A percentile compares a stretch with the other conserved stretches of the same genome.
These are phyloP conservation scores for Lactifluus hygrophoroides DNA, from an alignment of 768 basidiomycete genomes.

Conservation along the genomic window DNA sequence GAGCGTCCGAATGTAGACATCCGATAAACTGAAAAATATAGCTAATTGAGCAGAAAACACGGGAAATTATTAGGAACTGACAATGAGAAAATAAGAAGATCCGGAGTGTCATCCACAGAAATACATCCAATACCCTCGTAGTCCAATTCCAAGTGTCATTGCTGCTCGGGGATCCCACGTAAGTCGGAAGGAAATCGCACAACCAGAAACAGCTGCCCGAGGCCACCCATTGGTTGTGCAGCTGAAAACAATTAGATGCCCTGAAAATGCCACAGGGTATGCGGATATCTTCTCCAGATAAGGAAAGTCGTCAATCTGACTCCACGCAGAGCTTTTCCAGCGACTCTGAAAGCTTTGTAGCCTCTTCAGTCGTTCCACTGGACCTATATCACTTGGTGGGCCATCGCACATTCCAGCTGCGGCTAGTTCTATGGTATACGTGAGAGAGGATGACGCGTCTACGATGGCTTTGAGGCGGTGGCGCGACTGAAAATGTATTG, in stretches of 20 bases:
- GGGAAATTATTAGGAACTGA: background rate
- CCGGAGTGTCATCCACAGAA: constrained; percentile 1
- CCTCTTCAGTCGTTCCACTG: background rate
- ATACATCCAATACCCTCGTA: background rate
- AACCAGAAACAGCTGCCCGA: background rate
- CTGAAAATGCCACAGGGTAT: background rate
- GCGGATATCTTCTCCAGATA: background rate
- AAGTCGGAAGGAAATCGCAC: constrained; percentile 4
- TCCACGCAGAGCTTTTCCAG: constrained; percentile 1
- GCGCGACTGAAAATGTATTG: background rate
- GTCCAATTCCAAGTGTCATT: background rate
- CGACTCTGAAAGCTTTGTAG: background rate
- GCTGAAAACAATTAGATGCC: constrained; percentile 2
- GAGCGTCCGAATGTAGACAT: constrained; percentile 1
- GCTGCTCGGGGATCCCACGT: background rate
- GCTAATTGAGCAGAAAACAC: background rate
- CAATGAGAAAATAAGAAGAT: constrained; percentile 1
- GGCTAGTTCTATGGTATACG: background rate
- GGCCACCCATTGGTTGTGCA: background rate
- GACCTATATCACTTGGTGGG: background rate
- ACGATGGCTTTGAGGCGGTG: constrained; percentile 1
- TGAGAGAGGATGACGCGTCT: background rate
- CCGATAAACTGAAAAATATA: background rate
- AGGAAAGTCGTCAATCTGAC: background rate
- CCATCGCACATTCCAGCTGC: constrained; percentile 3